Percentiles rank a stretch among this genome's conserved stretches.
Evolutionary conservation across 2,329 filamentous ascomycete species (phyloP).

Genomic region (Knoxdaviesia capensis): DNA sequence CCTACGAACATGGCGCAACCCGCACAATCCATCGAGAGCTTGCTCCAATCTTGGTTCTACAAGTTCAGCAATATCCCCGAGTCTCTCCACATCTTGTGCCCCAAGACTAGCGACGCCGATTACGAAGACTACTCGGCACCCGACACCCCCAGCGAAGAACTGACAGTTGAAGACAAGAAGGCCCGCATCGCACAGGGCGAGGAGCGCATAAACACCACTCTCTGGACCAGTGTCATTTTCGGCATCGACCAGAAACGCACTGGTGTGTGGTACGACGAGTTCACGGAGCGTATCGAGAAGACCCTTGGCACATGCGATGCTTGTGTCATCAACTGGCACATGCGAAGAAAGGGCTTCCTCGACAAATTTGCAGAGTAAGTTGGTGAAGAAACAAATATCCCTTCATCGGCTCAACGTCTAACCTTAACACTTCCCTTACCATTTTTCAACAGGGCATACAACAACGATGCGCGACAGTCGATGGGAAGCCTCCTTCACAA

Average conservation of each 20-base stretch:
- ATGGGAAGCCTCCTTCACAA: constrained; percentile 36
- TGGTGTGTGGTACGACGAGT: constrained; percentile 37
- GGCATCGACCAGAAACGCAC: constrained; percentile 43
- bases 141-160: constrained; percentile 28
- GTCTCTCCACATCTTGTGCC: constrained; percentile 48
- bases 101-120: constrained; percentile 42
- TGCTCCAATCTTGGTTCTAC: constrained; percentile 21
- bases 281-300: constrained; percentile 33
- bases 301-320: constrained; percentile 44
- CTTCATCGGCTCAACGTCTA: constrained; percentile 6
- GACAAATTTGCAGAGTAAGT: constrained; percentile 40
- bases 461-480: constrained; percentile 27
- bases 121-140: constrained; percentile 31
- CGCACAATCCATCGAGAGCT: constrained; percentile 12
- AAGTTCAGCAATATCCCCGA: constrained; percentile 21
- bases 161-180: constrained; percentile 28
- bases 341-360: constrained; percentile 40
- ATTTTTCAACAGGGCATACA: constrained; percentile 15
- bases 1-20: not conserved
- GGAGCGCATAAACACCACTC: constrained; percentile 37
- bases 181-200: constrained; percentile 32
- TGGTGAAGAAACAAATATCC: not conserved
- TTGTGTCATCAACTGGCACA: constrained; percentile 58
- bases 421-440: not conserved
- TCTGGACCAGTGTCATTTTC: constrained; percentile 48